phyloP scores from a whole-genome alignment of 306 rosid species.

The Ammopiptanthus mongolicus region DNA sequence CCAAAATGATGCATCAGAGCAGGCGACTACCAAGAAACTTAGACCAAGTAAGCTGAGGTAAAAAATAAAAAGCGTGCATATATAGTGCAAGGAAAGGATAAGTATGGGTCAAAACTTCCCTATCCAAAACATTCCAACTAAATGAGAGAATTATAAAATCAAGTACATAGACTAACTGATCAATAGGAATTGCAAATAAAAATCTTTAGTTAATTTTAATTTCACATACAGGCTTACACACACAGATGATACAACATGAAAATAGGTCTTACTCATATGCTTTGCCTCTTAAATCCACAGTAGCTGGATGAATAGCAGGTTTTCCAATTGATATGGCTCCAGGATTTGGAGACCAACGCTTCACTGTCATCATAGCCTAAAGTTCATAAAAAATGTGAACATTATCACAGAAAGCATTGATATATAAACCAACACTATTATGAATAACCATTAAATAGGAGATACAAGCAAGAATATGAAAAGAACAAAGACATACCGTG shows the following conservation, averaged over 20 bases:
- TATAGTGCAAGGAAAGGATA: not conserved
- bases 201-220: not conserved
- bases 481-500: slow-evolving; percentile 40
- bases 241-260: not conserved
- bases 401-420: not conserved
- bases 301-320: slow-evolving; percentile 94
- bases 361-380: slow-evolving; percentile 95
- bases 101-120: not conserved
- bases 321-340: slow-evolving; percentile 75
- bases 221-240: not conserved
- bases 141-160: not conserved
- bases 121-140: not conserved
- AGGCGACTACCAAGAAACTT: not conserved
- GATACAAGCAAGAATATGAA: not conserved
- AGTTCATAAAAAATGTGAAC: slow-evolving; percentile 16
- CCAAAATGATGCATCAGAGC: slow-evolving; percentile 23
- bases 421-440: not conserved
- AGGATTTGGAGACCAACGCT: slow-evolving; percentile 89
- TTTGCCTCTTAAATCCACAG: slow-evolving; percentile 98
- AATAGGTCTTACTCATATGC: slow-evolving; percentile 71
- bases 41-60: not conserved
- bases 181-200: not conserved
- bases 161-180: not conserved
- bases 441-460: not conserved
- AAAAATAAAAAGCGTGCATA: not conserved